A percentile compares a stretch with the other conserved stretches of the same genome.
These are phyloP conservation scores for Jatropha curcas DNA, from an alignment of 345 rosid species.

Conservation along the genomic window DNA sequence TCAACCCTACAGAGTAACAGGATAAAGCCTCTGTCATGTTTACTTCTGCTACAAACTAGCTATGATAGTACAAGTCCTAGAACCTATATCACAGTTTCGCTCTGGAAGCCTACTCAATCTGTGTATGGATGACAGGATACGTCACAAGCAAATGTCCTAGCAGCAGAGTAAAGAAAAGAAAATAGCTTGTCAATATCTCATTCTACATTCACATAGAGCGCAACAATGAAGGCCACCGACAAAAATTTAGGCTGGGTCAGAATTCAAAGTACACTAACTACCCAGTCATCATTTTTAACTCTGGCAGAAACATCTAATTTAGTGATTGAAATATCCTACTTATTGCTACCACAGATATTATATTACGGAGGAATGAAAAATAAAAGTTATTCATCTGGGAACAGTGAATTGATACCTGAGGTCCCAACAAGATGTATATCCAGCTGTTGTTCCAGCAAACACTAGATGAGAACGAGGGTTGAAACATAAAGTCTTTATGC, in stretches of 20 bases:
- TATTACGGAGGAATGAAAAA: background rate
- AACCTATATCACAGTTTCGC: background rate
- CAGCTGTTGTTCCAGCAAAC: conserved; percentile 75
- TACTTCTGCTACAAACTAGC: background rate
- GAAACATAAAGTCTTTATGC: conserved; percentile 65
- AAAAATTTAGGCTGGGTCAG: background rate
- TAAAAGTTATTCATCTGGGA: background rate
- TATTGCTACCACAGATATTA: background rate
- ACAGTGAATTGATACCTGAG: conserved; percentile 51
- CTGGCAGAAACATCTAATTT: background rate
- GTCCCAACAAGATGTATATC: conserved; percentile 82
- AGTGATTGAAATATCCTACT: background rate
- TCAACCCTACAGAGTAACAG: background rate
- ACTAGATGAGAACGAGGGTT: conserved; percentile 59
- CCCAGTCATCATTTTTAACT: background rate
- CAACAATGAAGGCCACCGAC: background rate
- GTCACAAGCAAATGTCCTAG: background rate
- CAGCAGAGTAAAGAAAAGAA: background rate
- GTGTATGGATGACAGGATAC: background rate
- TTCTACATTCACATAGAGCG: background rate
- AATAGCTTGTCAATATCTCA: background rate
- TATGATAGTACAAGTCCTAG: background rate
- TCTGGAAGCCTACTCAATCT: background rate
- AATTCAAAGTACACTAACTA: background rate
- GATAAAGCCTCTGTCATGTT: background rate